These are phyloP conservation scores for Protea cynaroides DNA, from an alignment of 164 flowering plant species.

Conservation along the genomic window DNA sequence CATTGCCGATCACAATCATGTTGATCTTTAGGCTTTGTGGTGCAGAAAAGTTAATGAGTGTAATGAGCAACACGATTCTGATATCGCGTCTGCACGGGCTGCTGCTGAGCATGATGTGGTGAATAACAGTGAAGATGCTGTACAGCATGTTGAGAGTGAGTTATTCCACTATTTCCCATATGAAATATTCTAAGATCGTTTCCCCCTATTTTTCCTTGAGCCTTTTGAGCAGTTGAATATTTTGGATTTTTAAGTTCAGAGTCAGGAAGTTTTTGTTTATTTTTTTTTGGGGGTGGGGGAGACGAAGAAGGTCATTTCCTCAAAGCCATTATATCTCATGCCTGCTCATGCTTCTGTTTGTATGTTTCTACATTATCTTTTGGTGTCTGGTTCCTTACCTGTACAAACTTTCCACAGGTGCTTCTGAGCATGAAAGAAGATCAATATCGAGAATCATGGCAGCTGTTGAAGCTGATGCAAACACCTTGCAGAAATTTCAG, in stretches of 20 bases:
- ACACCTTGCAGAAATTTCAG: constrained; percentile 38
- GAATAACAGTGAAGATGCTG: constrained; percentile 40
- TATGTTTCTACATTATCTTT: not conserved
- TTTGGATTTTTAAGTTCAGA: too few species aligned
- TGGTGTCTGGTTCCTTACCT: not conserved
- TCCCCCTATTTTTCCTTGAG: too few species aligned
- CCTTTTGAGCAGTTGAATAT: too few species aligned
- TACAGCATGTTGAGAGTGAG: constrained; percentile 59
- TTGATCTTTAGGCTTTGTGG: constrained; percentile 2
- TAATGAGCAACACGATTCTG: constrained; percentile 63
- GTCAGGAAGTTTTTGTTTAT: too few species aligned
- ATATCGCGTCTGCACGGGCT: constrained; percentile 48
- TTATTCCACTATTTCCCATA: not conserved
- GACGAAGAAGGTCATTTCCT: too few species aligned
- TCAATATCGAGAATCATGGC: constrained; percentile 47
- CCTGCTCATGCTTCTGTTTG: too few species aligned
- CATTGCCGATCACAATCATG: not conserved
- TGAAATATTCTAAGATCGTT: too few species aligned
- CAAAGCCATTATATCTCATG: too few species aligned
- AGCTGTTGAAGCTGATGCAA: constrained; percentile 35
- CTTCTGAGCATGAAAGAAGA: constrained; percentile 45
- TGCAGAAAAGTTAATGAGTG: constrained; percentile 50
- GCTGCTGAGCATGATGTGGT: constrained; percentile 65
- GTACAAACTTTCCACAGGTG: constrained; percentile 30
- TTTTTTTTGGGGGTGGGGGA: too few species aligned